Conservation (phyloP, 2,329 filamentous ascomycete genomes). For the Penicillium sclerotigenum region DNA sequence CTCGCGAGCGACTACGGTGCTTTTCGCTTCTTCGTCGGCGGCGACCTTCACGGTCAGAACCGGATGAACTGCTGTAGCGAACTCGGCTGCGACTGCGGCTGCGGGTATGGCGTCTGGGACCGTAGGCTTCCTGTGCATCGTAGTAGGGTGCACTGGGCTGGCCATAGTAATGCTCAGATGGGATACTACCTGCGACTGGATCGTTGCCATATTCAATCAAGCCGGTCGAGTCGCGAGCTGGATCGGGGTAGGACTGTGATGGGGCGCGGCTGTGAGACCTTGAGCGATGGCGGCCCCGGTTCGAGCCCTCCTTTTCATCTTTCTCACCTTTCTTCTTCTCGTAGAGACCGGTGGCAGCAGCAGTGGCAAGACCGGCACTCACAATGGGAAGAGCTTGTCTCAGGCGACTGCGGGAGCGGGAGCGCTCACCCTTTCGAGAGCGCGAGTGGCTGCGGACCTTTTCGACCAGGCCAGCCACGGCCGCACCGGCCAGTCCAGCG, state of each 20-base stretch:
- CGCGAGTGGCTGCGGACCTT: slow-evolving; percentile 58
- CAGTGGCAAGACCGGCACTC: slow-evolving; percentile 59
- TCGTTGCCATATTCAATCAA: slow-evolving; percentile 64
- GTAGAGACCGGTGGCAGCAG: slow-evolving; percentile 60
- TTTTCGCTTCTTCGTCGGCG: slow-evolving; percentile 34
- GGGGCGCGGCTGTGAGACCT: slow-evolving; percentile 46
- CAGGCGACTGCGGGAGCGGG: slow-evolving; percentile 54
- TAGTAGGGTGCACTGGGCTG: slow-evolving; percentile 39
- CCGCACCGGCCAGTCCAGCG: slow-evolving; percentile 61
- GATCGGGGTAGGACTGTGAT: slow-evolving; percentile 42
- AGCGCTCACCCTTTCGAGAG: slow-evolving; percentile 48
- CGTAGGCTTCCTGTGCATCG: slow-evolving; percentile 43
- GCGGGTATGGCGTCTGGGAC: slow-evolving; percentile 47
- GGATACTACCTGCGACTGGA: slow-evolving; percentile 57
- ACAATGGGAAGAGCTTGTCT: slow-evolving; percentile 58
- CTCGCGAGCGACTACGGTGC: slow-evolving; percentile 42
- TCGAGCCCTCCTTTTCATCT: slow-evolving; percentile 49
- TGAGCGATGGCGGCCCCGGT: slow-evolving; percentile 42
- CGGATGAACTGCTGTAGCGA: slow-evolving; percentile 37
- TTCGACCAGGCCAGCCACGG: slow-evolving; percentile 60
- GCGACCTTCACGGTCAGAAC: slow-evolving; percentile 35
- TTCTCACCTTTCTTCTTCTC: slow-evolving; percentile 62
- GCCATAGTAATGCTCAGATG: slow-evolving; percentile 47
- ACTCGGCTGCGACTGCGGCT: slow-evolving; percentile 38
- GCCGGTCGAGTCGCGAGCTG: slow-evolving; percentile 44